These are phyloP conservation scores for Phytopythium kandeliae DNA, from an alignment of 352 stramenopile genomes.

Conservation along the genomic window DNA sequence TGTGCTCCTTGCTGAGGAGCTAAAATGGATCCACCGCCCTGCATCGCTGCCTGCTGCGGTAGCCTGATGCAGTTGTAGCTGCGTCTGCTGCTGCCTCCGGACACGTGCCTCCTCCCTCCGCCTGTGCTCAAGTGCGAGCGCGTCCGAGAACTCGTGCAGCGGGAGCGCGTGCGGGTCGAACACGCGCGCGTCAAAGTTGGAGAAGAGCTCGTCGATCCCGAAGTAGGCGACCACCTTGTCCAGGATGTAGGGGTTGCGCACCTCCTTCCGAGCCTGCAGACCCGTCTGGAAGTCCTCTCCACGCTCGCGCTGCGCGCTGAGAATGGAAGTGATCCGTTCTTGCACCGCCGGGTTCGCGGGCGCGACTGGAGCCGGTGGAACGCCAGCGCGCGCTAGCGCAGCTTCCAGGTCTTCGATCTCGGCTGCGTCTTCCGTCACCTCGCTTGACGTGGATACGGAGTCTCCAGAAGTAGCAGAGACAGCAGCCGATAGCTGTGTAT, in stretches of 20 bases:
- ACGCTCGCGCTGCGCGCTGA: slow-evolving; percentile 27
- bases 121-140: slow-evolving; percentile 60
- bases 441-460: not conserved
- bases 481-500: not conserved
- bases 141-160: slow-evolving; percentile 67
- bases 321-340: slow-evolving; percentile 60
- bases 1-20: slow-evolving; percentile 8
- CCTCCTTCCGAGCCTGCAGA: slow-evolving; percentile 77
- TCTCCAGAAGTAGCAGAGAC: not conserved
- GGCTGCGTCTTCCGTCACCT: slow-evolving; percentile 8
- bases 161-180: slow-evolving; percentile 69
- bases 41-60: slow-evolving; percentile 2
- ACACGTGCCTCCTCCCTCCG: slow-evolving; percentile 32
- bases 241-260: slow-evolving; percentile 84
- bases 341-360: slow-evolving; percentile 29
- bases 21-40: slow-evolving; percentile 17
- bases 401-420: slow-evolving; percentile 30
- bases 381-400: slow-evolving; percentile 27
- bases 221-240: slow-evolving; percentile 86
- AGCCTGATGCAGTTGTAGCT: slow-evolving; percentile 19
- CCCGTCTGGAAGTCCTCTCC: slow-evolving; percentile 58
- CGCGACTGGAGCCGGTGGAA: slow-evolving; percentile 28
- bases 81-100: slow-evolving; percentile 28
- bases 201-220: slow-evolving; percentile 74
- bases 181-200: slow-evolving; percentile 54